A percentile compares a stretch with the other conserved stretches of the same genome.
Conservation (phyloP, 768 basidiomycete genomes). For the Dacryopinax primogenitus region DNA sequence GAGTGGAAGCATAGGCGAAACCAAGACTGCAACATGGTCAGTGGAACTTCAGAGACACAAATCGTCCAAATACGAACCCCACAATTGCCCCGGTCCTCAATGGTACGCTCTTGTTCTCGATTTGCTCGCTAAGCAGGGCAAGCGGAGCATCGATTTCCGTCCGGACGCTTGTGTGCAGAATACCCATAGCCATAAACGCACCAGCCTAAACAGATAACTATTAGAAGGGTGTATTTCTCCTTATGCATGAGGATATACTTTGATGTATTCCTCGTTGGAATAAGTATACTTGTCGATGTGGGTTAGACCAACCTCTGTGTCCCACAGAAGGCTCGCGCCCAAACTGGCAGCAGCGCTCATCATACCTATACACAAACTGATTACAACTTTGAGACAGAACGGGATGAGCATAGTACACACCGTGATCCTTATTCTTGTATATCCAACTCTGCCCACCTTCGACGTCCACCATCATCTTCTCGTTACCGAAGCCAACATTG, state of each 20-base stretch:
- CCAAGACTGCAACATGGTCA: conserved; percentile 44
- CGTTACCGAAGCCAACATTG: conserved; percentile 96
- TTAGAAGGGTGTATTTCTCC: background rate
- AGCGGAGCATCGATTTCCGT: conserved; percentile 89
- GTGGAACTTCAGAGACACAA: background rate
- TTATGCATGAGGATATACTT: conserved; percentile 34
- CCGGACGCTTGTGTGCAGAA: conserved; percentile 76
- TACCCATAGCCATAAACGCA: conserved; percentile 85
- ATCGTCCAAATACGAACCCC: conserved; percentile 30
- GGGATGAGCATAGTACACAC: conserved; percentile 31
- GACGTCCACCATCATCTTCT: conserved; percentile 94
- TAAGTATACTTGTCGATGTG: conserved; percentile 98
- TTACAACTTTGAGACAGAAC: conserved; percentile 1
- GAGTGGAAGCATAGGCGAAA: conserved; percentile 87
- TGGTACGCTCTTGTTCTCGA: conserved; percentile 71
- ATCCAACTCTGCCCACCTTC: conserved; percentile 97
- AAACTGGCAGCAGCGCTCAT: conserved; percentile 91
- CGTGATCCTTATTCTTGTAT: conserved; percentile 99
- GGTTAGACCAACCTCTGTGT: conserved; percentile 82
- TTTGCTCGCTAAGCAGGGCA: conserved; percentile 79
- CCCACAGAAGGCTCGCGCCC: conserved; percentile 88
- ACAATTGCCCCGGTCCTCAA: conserved; percentile 80
- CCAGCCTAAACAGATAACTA: conserved; percentile 46
- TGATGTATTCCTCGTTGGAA: conserved; percentile 90
- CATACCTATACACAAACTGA: conserved; percentile 48